Base-by-base conservation (phyloP, 2,329 filamentous ascomycete genomes). In the Aspergillus uvarum region DNA sequence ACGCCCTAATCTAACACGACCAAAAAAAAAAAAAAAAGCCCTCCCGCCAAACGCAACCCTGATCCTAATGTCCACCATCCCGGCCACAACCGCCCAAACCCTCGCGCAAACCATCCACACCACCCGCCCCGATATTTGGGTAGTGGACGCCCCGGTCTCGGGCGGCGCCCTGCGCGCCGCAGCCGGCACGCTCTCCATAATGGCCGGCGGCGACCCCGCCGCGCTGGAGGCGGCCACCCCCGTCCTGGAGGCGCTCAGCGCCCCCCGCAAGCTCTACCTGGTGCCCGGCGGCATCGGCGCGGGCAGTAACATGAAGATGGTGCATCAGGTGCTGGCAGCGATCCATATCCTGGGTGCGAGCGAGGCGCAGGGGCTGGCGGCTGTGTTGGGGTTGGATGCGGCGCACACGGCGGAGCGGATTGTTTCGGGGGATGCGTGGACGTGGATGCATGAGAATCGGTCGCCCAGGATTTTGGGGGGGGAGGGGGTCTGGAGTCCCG, bases 71-170 rank as follows among this genome's bases (percentile, higher is more conserved):
- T 90, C 87, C 2, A 92, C 89, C 0, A 88, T 90, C 1, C 83
- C 89, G 0, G 87, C 87, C 21, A 82, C 83, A 22, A 89, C 89
- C 68, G 84, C 87, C 1, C 82, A 86, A 67, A 81, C 81, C 16
- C 82, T 92, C 10, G 82, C 83, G 21, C 77, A 80, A 56, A 77
- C 87, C 65, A 78, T 92, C 2, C 77, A 79, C 54, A 77, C 32
- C 32, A 84, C 84, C 11, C 80, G 89, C 6, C 72, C 75, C 2
- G 89, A 92, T 69, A 81, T 92, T 31, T 78, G 81, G 53, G 82
- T 92, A 54, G 82, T 93, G 54, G 89, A 92, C 73, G 83, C 84
- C 22, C 89, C 89, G 0, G 89, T 92, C 0, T 91, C 88, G 0
- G 89, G 89, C 0, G 89, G 89, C 1, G 85, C 87, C 0, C 80